Percentiles rank a stretch among this genome's conserved stretches.
Evolutionary conservation across 345 rosid species (phyloP).

Genomic region (Raphanus sativus): DNA sequence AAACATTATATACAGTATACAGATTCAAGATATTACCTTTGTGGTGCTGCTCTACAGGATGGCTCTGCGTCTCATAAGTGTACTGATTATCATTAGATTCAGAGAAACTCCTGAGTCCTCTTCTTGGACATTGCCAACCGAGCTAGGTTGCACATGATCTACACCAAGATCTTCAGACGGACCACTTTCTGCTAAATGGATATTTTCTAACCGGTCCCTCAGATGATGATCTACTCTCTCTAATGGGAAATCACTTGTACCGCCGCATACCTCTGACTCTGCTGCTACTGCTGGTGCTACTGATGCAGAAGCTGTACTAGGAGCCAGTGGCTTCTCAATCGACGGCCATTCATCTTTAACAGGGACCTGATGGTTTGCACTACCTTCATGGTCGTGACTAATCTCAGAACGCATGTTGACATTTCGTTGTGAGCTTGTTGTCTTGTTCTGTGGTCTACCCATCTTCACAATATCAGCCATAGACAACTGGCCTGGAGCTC

Average conservation of each 20-base stretch:
- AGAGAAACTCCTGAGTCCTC: constrained; percentile 59
- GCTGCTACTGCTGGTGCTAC: constrained; percentile 44
- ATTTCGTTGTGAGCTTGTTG: constrained; percentile 8
- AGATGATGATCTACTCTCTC: constrained; percentile 50
- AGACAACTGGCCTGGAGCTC: constrained; percentile 73
- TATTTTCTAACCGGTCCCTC: constrained; percentile 52
- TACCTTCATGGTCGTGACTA: constrained; percentile 41
- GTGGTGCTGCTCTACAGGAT: constrained; percentile 55
- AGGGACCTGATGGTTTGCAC: constrained; percentile 43
- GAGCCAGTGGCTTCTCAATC: constrained; percentile 57
- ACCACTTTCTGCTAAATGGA: constrained; percentile 49
- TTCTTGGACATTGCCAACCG: constrained; percentile 54
- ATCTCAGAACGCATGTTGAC: constrained; percentile 29
- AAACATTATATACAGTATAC: too few species aligned
- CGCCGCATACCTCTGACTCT: constrained; percentile 50
- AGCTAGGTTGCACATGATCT: constrained; percentile 47
- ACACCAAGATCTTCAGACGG: constrained; percentile 41
- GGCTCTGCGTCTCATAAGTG: constrained; percentile 54
- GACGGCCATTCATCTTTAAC: constrained; percentile 55
- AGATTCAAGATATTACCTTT: constrained; percentile 43
- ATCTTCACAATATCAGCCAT: constrained; percentile 95
- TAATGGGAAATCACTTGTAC: constrained; percentile 49
- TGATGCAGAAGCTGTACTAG: constrained; percentile 43
- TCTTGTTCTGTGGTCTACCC: constrained; percentile 76
- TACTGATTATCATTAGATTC: constrained; percentile 55